Evolutionary conservation across 345 rosid genomes (phyloP), one percentile per base, ranked within the genome.

Genomic region (Eucalyptus microcorys): DNA sequence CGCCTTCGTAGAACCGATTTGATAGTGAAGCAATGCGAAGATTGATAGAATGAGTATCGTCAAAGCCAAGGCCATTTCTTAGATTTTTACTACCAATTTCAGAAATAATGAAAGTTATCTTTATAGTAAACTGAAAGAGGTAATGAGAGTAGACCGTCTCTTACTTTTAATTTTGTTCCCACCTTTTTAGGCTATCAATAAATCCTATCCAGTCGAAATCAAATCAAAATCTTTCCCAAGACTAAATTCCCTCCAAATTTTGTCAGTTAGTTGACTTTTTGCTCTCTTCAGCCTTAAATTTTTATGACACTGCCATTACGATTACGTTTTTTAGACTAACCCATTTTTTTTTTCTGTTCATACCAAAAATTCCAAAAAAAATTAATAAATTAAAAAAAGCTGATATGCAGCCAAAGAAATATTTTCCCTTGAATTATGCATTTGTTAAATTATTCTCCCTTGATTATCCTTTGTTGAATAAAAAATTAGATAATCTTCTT

Each of bases 261-360:
- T 26, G 7, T 10, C n/a, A 11, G 30, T 57, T 13, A 0, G 0
- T 61, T 12, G 8, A 0, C 7, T 6, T 27, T 59, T 59, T 61
- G 4, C 8, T 17, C 68, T 13, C 68, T 61, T 27, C 32, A 61
- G 34, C 68, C 34, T 61, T 61, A 13, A 30, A 61, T 30, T 30
- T 61, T 61, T 7, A 61, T 7, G 68, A 0, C 68, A 30, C 2
- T 30, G 32, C 17, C 32, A 30, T 61, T 14, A 13, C 2, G 15
- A 30, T 61, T 6, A 14, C 16, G 17, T 13, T 61, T 61, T 61
- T 13, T 3, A 7, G 16, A 30, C 34, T 30, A 13, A 64, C 37
- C 37, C 1, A 0, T 12, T 30, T 30, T 14, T 53, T 53, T 61
- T 30, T 61, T 30, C 9, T 61, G 34, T 14, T 61, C 37, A 30